A percentile compares a stretch with the other conserved stretches of the same genome.
Conservation (phyloP, 208 protist genomes). For the Crithidia sp. region DNA sequence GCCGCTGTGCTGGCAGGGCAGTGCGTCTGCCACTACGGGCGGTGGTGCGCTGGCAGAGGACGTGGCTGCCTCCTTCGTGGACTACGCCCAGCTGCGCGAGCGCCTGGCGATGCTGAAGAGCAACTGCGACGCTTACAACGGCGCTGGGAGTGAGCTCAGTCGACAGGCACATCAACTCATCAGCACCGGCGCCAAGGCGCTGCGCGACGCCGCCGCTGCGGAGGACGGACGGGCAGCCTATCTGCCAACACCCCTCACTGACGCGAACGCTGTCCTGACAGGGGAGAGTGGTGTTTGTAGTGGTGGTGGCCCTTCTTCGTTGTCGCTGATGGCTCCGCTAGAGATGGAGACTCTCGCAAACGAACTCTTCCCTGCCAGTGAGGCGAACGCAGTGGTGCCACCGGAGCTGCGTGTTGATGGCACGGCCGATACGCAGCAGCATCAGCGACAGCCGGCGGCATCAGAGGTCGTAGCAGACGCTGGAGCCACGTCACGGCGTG, state of each 20-base stretch:
- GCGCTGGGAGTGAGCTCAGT: conserved; percentile 41
- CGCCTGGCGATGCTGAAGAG: conserved; percentile 49
- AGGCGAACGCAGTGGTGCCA: conserved; percentile 10
- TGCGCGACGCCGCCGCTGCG: conserved; percentile 57
- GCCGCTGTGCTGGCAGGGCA: not conserved
- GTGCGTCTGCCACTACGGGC: not conserved
- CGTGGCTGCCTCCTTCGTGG: conserved; percentile 23
- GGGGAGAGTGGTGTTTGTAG: not conserved
- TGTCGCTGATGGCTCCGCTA: not conserved
- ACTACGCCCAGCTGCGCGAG: conserved; percentile 49
- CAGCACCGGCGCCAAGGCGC: conserved; percentile 33
- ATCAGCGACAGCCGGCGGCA: not conserved
- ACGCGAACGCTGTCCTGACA: too few relatives aligned
- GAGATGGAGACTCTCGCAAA: conserved; percentile 31
- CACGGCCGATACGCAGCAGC: not conserved
- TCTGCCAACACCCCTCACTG: not conserved
- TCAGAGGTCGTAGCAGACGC: not conserved
- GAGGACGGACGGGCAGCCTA: conserved; percentile 30
- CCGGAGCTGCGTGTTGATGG: not conserved
- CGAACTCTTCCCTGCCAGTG: conserved; percentile 32
- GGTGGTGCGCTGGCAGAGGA: conserved; percentile 2
- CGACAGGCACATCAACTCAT: conserved; percentile 43
- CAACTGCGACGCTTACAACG: conserved; percentile 74
- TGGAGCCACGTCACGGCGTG: conserved; percentile 1
- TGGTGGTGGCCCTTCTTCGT: not conserved